A percentile compares a stretch with the other conserved stretches of the same genome.
Conservation (phyloP, 2,329 filamentous ascomycete genomes). For the Fusarium tupiense region DNA sequence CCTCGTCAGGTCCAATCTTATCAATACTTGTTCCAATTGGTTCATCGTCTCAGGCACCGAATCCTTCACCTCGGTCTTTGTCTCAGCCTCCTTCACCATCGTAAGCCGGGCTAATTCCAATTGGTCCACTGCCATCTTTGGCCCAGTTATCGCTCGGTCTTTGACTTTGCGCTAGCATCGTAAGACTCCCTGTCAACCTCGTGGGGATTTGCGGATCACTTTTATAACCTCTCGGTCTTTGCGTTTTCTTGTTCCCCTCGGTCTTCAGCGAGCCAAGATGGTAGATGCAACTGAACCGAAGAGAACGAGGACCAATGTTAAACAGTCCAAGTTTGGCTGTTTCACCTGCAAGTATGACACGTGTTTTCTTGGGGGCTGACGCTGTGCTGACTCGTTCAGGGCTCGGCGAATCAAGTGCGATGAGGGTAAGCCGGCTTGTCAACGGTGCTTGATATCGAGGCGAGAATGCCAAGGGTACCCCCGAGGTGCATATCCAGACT, state of each 20-base stretch:
- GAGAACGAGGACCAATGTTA: slow-evolving; percentile 37
- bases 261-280: neutral
- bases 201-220: neutral
- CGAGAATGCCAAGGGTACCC: slow-evolving; percentile 26
- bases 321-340: slow-evolving; percentile 36
- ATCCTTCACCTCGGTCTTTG: slow-evolving; percentile 15
- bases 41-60: neutral
- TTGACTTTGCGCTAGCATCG: neutral
- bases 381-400: neutral
- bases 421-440: slow-evolving; percentile 29
- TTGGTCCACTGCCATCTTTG: accelerated
- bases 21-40: neutral
- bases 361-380: too few species aligned
- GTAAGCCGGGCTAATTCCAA: neutral
- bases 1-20: neutral
- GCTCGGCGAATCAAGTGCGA: slow-evolving; percentile 36
- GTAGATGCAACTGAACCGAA: neutral
- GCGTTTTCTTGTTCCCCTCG: neutral
- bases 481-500: neutral
- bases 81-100: neutral
- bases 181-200: neutral
- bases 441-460: slow-evolving; percentile 21
- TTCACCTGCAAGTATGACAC: slow-evolving; percentile 38
- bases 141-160: slow-evolving; percentile 4
- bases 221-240: slow-evolving; percentile 22